A percentile compares a stretch with the other conserved stretches of the same genome.
phyloP scores from a whole-genome alignment of 805 yeast genomes.

The Lipomyces sp. region DNA sequence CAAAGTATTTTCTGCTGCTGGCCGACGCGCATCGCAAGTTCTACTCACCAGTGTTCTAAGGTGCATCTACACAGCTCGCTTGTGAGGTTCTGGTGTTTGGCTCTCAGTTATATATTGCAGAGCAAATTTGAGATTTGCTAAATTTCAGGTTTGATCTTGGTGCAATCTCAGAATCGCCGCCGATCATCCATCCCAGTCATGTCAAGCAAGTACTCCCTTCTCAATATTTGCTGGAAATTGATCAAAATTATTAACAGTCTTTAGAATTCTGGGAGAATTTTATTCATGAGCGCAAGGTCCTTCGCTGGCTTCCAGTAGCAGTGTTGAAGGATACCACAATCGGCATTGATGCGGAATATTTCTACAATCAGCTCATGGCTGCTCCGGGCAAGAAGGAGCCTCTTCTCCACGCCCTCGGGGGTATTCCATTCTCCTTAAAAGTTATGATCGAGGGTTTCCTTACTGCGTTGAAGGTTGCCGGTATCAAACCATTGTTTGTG shows the following conservation, averaged over 20 bases:
- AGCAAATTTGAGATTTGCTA: too few species aligned
- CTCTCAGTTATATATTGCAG: too few species aligned
- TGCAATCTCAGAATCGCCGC: too few species aligned
- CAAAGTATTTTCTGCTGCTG: too few species aligned
- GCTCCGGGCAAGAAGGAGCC: slow-evolving; percentile 60
- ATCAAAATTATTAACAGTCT: too few species aligned
- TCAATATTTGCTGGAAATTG: background rate
- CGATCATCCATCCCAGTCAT: too few species aligned
- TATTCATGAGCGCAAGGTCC: slow-evolving; percentile 64
- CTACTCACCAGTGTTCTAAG: too few species aligned
- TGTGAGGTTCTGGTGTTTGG: too few species aligned
- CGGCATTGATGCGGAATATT: slow-evolving; percentile 84
- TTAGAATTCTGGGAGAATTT: slow-evolving; percentile 34
- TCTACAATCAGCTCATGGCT: slow-evolving; percentile 56
- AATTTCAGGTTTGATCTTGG: too few species aligned
- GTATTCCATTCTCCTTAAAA: slow-evolving; percentile 64
- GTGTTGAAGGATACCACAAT: slow-evolving; percentile 61
- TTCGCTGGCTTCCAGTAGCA: slow-evolving; percentile 59
- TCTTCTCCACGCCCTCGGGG: slow-evolving; percentile 73
- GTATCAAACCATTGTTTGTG: slow-evolving; percentile 76
- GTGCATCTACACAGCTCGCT: too few species aligned
- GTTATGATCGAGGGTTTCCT: slow-evolving; percentile 60
- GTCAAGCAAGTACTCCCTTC: slow-evolving; percentile 7
- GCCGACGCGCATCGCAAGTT: too few species aligned
- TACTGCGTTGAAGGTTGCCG: slow-evolving; percentile 53